Evolutionary conservation across 257 asterid genomes (phyloP).

Genomic region (Przewalskia tangutica): DNA sequence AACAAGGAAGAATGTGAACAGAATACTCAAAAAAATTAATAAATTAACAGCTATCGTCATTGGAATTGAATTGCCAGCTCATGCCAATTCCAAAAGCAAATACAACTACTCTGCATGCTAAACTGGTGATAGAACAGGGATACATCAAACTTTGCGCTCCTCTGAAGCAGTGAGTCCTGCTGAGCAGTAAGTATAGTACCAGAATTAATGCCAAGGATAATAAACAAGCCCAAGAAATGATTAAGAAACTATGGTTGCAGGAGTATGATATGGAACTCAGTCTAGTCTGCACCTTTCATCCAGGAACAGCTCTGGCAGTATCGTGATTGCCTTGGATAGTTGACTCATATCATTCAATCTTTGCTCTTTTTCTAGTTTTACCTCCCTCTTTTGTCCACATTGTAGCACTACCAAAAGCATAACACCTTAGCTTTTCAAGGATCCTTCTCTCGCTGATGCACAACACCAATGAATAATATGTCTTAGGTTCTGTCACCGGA

Average conservation of each 20-base stretch:
- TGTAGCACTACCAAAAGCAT: conserved; percentile 19
- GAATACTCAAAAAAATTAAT: not conserved
- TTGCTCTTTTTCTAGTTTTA: not conserved
- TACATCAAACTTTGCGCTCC: not conserved
- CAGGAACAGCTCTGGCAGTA: not conserved
- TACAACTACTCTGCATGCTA: not conserved
- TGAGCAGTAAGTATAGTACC: not conserved
- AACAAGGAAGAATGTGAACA: not conserved
- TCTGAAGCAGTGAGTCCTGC: not conserved
- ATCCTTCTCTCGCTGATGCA: conserved; percentile 84
- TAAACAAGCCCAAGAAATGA: not conserved
- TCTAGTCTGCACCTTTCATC: not conserved
- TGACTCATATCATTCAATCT: not conserved
- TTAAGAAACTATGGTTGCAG: not conserved
- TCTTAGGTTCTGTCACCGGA: conserved; percentile 28
- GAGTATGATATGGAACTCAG: not conserved
- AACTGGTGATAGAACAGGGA: not conserved
- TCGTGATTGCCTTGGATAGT: not conserved
- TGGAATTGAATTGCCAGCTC: not conserved
- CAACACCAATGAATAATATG: conserved; percentile 52
- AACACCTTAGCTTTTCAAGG: conserved; percentile 51
- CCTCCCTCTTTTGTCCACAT: not conserved
- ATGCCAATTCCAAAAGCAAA: not conserved
- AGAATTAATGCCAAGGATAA: not conserved
- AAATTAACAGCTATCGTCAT: not conserved